Evolutionary conservation across 768 basidiomycete species (phyloP).

Genomic region (Lyophyllum semitale): DNA sequence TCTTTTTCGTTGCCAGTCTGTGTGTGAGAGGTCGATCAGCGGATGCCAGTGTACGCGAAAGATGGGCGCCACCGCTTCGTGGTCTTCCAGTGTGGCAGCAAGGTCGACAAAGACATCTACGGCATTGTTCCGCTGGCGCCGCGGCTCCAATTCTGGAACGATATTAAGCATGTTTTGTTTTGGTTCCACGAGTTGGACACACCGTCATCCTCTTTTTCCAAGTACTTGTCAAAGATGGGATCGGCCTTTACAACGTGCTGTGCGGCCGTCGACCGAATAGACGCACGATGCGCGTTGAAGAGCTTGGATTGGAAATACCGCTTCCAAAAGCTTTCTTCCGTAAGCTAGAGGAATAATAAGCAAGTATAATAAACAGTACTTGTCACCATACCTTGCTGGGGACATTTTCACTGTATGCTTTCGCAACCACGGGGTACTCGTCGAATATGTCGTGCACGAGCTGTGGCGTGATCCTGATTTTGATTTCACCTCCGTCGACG

Average conservation of each 20-base stretch:
- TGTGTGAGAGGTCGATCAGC: slow-evolving; percentile 2
- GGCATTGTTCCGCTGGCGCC: slow-evolving; percentile 60
- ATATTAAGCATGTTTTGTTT: not conserved
- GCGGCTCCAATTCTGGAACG: slow-evolving; percentile 72
- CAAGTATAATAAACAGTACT: slow-evolving; percentile 1
- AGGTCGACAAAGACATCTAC: slow-evolving; percentile 84
- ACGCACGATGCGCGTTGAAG: slow-evolving; percentile 93
- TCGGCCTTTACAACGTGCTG: slow-evolving; percentile 90
- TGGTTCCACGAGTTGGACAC: slow-evolving; percentile 19
- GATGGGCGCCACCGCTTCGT: slow-evolving; percentile 64
- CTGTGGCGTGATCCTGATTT: slow-evolving; percentile 88
- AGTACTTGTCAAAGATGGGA: slow-evolving; percentile 91
- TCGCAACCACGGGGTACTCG: slow-evolving; percentile 93
- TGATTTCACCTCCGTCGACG: slow-evolving; percentile 82
- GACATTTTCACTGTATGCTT: slow-evolving; percentile 91
- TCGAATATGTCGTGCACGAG: slow-evolving; percentile 96
- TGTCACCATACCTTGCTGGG: slow-evolving; percentile 67
- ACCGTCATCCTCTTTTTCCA: slow-evolving; percentile 97
- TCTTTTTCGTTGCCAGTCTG: slow-evolving; percentile 91
- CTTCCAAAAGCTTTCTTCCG: slow-evolving; percentile 93
- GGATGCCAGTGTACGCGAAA: not conserved
- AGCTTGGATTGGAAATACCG: slow-evolving; percentile 96
- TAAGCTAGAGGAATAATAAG: slow-evolving; percentile 52
- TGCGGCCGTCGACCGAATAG: slow-evolving; percentile 81
- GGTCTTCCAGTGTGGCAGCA: slow-evolving; percentile 88